phyloP scores from a whole-genome alignment of 2,329 filamentous ascomycete species.

The Aspergillus sp. region DNA sequence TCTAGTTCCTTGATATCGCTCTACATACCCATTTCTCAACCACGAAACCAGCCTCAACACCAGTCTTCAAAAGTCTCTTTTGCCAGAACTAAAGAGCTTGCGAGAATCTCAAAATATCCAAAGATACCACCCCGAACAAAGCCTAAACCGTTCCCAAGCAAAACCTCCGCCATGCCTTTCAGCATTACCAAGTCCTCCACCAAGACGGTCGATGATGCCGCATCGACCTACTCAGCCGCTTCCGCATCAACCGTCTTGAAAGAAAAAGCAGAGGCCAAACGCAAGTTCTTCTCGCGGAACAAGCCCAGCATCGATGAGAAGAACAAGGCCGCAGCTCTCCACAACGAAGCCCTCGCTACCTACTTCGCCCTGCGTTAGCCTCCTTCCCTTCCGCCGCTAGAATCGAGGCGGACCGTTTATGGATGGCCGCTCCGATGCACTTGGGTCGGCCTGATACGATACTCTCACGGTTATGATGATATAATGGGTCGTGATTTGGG shows the following conservation, averaged over 20 bases:
- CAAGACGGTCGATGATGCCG: slow-evolving; percentile 12
- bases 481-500: not conserved
- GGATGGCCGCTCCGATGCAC: not conserved
- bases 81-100: not conserved
- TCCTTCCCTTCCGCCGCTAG: not conserved
- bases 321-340: slow-evolving; percentile 11
- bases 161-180: slow-evolving; percentile 9
- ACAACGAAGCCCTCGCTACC: slow-evolving; percentile 13
- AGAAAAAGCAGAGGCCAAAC: slow-evolving; percentile 13
- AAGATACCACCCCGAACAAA: not conserved
- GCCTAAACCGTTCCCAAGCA: not conserved
- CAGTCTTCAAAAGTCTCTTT: not conserved
- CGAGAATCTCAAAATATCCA: not conserved
- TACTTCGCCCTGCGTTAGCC: slow-evolving; percentile 10
- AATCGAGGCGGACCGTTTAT: not conserved
- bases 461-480: not conserved
- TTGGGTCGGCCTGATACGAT: not conserved
- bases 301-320: slow-evolving; percentile 4
- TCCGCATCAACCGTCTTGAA: slow-evolving; percentile 11
- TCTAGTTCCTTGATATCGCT: not conserved
- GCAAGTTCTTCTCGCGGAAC: slow-evolving; percentile 10
- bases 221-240: slow-evolving; percentile 9
- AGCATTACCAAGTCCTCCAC: slow-evolving; percentile 6
- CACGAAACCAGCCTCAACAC: not conserved
- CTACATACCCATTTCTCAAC: not conserved